Percentiles rank a stretch among this genome's conserved stretches.
phyloP scores from a whole-genome alignment of 371 early-diverging fungal genomes.

The Mucor ambiguus region DNA sequence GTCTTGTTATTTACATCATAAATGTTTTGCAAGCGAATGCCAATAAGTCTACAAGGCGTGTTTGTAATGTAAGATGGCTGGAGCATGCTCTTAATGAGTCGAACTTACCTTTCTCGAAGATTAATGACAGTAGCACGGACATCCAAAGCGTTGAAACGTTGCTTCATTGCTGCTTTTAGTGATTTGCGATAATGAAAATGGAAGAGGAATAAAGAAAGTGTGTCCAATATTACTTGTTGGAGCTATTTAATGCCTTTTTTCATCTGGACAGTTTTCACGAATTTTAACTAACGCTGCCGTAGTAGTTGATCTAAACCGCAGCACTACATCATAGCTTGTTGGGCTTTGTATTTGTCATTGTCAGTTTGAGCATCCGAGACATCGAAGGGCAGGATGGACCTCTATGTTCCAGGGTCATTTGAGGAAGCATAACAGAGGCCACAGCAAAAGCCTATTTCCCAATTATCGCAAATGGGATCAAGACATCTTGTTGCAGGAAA shows the following conservation, averaged over 20 bases:
- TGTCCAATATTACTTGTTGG: not conserved
- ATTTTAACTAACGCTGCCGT: not conserved
- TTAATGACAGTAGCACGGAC: slow-evolving; percentile 83
- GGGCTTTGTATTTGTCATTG: not conserved
- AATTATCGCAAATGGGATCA: no score
- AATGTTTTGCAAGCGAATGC: slow-evolving; percentile 90
- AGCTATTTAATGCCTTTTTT: slow-evolving; percentile 1
- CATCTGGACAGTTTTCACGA: not conserved
- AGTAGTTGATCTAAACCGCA: not conserved
- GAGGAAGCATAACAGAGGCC: no score
- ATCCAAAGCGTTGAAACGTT: slow-evolving; percentile 87
- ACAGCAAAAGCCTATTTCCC: no score
- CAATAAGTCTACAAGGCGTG: slow-evolving; percentile 58
- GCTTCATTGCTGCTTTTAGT: slow-evolving; percentile 49
- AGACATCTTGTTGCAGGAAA: no score
- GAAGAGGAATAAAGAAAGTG: not conserved
- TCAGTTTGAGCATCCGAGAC: not conserved
- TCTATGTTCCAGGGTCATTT: not conserved
- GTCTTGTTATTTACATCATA: slow-evolving; percentile 94
- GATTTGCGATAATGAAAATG: not conserved
- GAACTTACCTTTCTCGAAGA: slow-evolving; percentile 59
- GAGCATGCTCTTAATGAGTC: not conserved
- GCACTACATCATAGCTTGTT: not conserved
- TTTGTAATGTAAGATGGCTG: not conserved
- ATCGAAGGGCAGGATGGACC: no score